These are phyloP conservation scores for Aspergillus brasiliensis DNA, from an alignment of 2,329 filamentous ascomycete species.

Conservation along the genomic window DNA sequence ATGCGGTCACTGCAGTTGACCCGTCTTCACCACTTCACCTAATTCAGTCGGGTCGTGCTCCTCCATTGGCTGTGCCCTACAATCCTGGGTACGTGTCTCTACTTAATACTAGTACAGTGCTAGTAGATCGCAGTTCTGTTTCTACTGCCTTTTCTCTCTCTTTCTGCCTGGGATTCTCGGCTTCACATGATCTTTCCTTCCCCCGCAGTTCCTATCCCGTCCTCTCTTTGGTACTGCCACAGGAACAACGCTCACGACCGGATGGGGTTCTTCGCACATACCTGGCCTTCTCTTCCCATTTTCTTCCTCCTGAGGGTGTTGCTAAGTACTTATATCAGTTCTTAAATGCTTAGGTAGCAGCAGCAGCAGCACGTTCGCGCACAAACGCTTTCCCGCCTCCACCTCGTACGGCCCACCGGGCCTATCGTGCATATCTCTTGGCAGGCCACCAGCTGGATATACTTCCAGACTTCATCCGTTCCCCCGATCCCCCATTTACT, in stretches of 20 bases:
- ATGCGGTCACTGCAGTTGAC: not conserved
- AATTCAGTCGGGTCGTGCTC: not conserved
- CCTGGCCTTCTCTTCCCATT: not conserved
- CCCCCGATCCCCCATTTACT: constrained; percentile 29
- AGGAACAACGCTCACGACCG: not conserved
- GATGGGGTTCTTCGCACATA: not conserved
- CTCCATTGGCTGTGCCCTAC: not conserved
- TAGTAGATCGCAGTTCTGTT: not conserved
- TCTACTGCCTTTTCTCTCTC: not conserved
- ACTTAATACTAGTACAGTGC: not conserved
- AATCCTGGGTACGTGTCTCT: not conserved
- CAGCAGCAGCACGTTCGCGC: not conserved
- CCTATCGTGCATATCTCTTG: constrained; percentile 15
- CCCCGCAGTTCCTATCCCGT: constrained; percentile 1
- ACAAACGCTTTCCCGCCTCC: not conserved
- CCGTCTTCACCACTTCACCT: not conserved
- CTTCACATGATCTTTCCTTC: not conserved
- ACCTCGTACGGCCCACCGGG: constrained; percentile 4
- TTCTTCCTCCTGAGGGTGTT: not conserved
- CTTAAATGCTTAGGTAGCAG: not conserved
- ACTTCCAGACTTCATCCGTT: constrained; percentile 34
- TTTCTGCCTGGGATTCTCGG: not conserved
- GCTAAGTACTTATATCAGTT: not conserved
- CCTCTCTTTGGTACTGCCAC: not conserved
- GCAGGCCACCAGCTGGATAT: constrained; percentile 7